Percentiles rank a stretch among this genome's conserved stretches.
Conservation (phyloP, 1,139 yeast genomes). For the Protomyces lactucae-debilis region DNA sequence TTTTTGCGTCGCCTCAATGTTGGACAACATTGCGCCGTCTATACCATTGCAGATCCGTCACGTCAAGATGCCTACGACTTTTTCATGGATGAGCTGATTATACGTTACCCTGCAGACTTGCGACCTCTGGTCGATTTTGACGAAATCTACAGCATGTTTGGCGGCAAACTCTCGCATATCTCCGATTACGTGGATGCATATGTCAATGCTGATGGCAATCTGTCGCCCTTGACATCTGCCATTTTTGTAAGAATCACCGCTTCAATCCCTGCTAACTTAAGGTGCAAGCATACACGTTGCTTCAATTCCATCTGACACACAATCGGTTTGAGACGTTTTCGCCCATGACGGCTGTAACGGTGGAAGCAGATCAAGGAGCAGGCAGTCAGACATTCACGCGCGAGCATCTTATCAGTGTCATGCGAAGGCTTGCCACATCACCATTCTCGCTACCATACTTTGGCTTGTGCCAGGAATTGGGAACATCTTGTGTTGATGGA, state of each 20-base stretch:
- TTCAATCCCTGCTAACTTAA: not conserved
- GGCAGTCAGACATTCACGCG: not conserved
- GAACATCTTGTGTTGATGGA: conserved; percentile 9
- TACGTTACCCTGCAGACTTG: conserved; percentile 11
- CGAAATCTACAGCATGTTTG: conserved; percentile 8
- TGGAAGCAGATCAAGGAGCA: conserved; percentile 3
- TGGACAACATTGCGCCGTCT: conserved; percentile 18
- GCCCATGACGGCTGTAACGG: conserved; percentile 2
- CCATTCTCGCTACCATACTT: conserved; percentile 22
- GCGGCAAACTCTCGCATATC: conserved; percentile 19
- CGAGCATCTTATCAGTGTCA: conserved; percentile 8
- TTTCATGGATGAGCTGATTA: conserved; percentile 16
- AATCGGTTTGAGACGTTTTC: conserved; percentile 22
- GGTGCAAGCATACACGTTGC: conserved; percentile 19
- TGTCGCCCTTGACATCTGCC: conserved; percentile 12
- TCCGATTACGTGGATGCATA: conserved; percentile 8
- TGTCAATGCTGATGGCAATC: conserved; percentile 9
- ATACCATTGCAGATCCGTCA: conserved; percentile 17
- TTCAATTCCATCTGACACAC: conserved; percentile 14
- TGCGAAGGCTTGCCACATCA: conserved; percentile 12
- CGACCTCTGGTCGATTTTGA: conserved; percentile 16
- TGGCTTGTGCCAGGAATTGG: conserved; percentile 14
- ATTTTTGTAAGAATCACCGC: not conserved
- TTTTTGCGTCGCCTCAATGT: conserved; percentile 15
- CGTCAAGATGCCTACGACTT: conserved; percentile 9